Conservation (phyloP, 495 filamentous ascomycete species). For the Letharia lupina region DNA sequence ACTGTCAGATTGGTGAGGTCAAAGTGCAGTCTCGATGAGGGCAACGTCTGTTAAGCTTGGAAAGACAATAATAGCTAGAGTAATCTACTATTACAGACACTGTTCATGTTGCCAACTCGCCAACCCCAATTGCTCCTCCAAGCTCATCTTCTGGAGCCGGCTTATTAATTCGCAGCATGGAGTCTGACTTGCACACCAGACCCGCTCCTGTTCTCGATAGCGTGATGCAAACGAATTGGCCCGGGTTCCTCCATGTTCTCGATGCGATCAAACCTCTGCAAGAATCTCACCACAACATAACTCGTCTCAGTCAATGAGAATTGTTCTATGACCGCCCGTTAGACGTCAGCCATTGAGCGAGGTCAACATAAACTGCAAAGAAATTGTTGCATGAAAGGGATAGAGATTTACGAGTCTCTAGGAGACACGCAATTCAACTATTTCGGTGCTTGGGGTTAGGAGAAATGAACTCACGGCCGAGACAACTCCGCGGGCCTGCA, state of each 20-base stretch:
- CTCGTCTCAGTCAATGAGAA: slow-evolving; percentile 43
- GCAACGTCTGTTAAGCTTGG: background rate
- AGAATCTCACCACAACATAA: slow-evolving; percentile 42
- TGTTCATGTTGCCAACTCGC: background rate
- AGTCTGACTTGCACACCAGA: slow-evolving; percentile 36
- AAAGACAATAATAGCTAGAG: background rate
- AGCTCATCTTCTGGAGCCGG: background rate
- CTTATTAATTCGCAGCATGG: slow-evolving; percentile 20
- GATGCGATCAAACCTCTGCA: slow-evolving; percentile 49
- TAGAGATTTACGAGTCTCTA: background rate
- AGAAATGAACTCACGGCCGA: slow-evolving; percentile 17
- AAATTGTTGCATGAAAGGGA: slow-evolving; percentile 45
- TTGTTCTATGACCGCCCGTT: slow-evolving; percentile 30
- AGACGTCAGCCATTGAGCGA: slow-evolving; percentile 2
- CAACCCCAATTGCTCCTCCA: background rate
- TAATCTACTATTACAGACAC: background rate
- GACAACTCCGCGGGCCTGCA: slow-evolving; percentile 47
- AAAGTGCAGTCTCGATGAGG: background rate
- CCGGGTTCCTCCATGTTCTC: slow-evolving; percentile 30
- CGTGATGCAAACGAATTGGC: slow-evolving; percentile 35
- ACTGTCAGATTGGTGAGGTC: background rate
- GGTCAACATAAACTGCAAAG: background rate
- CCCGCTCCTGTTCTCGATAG: slow-evolving; percentile 42
- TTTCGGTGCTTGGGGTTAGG: background rate
- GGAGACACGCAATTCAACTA: background rate